Evolutionary conservation across 345 rosid genomes (phyloP).

Genomic region (Eucalyptus polyanthemos): DNA sequence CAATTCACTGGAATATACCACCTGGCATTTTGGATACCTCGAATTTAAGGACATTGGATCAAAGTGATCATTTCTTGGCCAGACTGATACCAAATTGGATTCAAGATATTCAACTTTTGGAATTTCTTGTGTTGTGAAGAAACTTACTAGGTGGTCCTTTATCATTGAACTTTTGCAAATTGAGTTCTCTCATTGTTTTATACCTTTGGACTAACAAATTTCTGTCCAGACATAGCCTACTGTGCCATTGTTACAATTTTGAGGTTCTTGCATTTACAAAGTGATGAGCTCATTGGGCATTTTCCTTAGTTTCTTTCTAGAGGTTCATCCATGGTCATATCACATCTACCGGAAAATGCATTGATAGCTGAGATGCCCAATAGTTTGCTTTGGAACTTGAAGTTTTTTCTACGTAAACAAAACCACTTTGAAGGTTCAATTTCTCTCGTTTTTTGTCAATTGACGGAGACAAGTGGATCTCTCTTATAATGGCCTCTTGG

Average conservation of each 20-base stretch:
- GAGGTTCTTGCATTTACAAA: not conserved
- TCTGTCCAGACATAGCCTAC: not conserved
- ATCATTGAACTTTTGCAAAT: not conserved
- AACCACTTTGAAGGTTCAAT: not conserved
- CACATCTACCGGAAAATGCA: too few relatives aligned
- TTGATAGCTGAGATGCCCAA: not conserved
- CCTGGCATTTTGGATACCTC: not conserved
- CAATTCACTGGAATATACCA: not conserved
- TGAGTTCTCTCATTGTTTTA: not conserved
- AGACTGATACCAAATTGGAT: not conserved
- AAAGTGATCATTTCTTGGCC: not conserved
- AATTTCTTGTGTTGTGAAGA: not conserved
- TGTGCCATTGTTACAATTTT: fast-evolving
- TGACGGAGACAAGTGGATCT: not conserved
- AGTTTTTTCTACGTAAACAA: not conserved
- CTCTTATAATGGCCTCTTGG: not conserved
- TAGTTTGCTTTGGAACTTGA: not conserved
- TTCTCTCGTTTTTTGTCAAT: not conserved
- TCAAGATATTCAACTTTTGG: not conserved
- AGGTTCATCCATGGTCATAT: not conserved
- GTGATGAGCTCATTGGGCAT: not conserved
- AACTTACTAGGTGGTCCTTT: not conserved
- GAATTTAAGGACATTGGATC: not conserved
- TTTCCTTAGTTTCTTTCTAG: not conserved
- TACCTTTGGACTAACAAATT: not conserved